Percentiles rank a stretch among this genome's conserved stretches.
Conservation (phyloP, 208 protist genomes). For the Leishmania tarentolae region DNA sequence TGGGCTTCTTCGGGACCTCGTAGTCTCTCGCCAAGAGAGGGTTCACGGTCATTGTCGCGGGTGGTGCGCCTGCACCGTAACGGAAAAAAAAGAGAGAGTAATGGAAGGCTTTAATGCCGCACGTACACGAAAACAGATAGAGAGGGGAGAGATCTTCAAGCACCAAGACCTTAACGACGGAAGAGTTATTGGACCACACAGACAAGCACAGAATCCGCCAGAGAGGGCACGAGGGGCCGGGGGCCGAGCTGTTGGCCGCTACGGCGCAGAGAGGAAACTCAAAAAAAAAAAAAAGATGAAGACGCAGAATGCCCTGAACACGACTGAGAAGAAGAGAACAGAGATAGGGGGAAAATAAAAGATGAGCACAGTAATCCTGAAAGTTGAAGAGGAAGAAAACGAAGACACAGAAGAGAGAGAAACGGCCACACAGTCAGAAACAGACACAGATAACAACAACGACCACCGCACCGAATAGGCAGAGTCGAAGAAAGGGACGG, state of each 20-base stretch:
- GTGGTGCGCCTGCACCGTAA: background rate
- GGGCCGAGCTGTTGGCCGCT: background rate
- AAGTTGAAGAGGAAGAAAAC: too few species aligned
- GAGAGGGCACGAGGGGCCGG: background rate
- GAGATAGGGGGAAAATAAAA: background rate
- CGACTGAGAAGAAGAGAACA: background rate
- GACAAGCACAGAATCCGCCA: background rate
- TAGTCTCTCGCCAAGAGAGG: slow-evolving; percentile 76
- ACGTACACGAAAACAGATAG: background rate
- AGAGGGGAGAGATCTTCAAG: background rate
- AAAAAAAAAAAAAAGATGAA: background rate
- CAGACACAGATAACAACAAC: background rate
- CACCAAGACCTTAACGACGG: background rate
- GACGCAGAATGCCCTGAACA: background rate
- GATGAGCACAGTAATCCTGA: background rate
- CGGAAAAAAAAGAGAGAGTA: background rate
- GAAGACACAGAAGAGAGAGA: background rate
- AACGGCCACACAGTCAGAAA: background rate
- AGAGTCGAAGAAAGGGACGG: background rate
- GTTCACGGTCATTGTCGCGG: slow-evolving; percentile 25
- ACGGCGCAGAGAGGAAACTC: background rate
- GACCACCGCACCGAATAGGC: background rate
- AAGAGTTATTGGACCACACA: background rate
- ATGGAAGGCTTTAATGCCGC: background rate
- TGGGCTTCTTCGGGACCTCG: slow-evolving; percentile 81